Base-by-base conservation (phyloP, 2,329 filamentous ascomycete species). In the Arachnomyces sp. region DNA sequence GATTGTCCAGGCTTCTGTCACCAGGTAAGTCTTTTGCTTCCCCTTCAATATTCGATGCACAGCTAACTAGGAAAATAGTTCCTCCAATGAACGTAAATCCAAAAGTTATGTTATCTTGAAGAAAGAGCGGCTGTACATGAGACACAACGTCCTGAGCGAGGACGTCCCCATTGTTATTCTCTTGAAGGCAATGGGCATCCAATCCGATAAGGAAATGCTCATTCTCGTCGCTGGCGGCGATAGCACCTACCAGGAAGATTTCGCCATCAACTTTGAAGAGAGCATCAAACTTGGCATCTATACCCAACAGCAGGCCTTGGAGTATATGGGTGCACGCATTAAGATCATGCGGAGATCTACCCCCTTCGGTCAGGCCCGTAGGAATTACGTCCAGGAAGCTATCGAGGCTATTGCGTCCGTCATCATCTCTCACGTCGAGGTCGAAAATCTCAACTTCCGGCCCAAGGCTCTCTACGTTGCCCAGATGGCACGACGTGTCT, bases 381-480 rank as follows among this genome's bases (percentile, higher is more conserved):
- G 88, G 42, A 94, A 89, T 51, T 83, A 88, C 50, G 82, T 89
- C 15, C 86, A 94, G 56, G 89, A 96, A 65, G 92, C 88, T 3
- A 75, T 98, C 1, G 92, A 98, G 60, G 89, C 90, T 14, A 73
- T 98, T 31, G 85, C 89, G 13, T 90, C 88, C 54, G 84, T 96
- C 40, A 84, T 98, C 46, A 87, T 98, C 44, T 90, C 92, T 5
- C 92, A 98, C 53, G 89, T 98, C 21, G 84, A 88, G 4, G 89
- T 98, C 29, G 78, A 86, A 52, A 86, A 86, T 34, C 77, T 95
- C 51, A 89, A 98, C 57, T 96, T 96, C 62, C 82, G 92, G 41
- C 89, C 90, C n/a, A 98, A 98, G 60, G 89, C 90, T 15, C 77
- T 96, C 7, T 98, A 96, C 55, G 80, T 98, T 40, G 90, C 90